Base-by-base conservation (phyloP, 805 yeast species). In the Kregervanrija fluxuum region DNA sequence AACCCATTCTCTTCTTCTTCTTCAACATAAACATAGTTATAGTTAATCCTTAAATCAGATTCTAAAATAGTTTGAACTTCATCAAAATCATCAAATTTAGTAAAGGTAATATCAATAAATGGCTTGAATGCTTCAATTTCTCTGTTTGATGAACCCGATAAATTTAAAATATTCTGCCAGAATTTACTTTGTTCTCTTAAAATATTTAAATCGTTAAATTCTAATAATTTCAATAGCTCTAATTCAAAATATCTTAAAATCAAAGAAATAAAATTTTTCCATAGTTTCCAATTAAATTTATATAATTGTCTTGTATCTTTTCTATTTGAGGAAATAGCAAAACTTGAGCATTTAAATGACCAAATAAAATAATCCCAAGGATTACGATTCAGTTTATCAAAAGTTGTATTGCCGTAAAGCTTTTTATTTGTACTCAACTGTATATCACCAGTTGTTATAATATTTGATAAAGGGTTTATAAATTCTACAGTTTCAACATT, bases 301-400 rank as follows among this genome's bases (percentile, higher is more conserved):
- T n/a, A 42, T 13, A 33, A 11, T 33, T 33, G 30, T 16, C 32
- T 31, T 12, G 14, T 15, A 10, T 42, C 14, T 11, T 17, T 38
- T 22, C 28, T 22, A 22, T 22, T 22, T 22, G 28, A 22, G 4
- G 28, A 22, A 22, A 22, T 22, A 22, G 8, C 6, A 22, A 22
- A 22, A 22, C 28, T 22, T 22, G 28, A 22, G 8, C 47, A 46
- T 33, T 46, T 43, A 15, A 43, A 46, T 5, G 38, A 13, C 33
- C 42, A 40, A 10, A 43, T 33, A 16, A 38, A 46, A 33, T 43
- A 46, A 28, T 31, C 40, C 49, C 49, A 46, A 11, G 38, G 30
- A 13, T 30, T 35, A 13, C 41, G 14, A 8, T 36, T 36, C 17
- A 44, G 34, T 13, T 33, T n/a, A 30, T 35, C 36, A n/a, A 46